These are phyloP conservation scores for Talaromyces sp. DNA, from an alignment of 2,329 filamentous ascomycete genomes.

Conservation along the genomic window DNA sequence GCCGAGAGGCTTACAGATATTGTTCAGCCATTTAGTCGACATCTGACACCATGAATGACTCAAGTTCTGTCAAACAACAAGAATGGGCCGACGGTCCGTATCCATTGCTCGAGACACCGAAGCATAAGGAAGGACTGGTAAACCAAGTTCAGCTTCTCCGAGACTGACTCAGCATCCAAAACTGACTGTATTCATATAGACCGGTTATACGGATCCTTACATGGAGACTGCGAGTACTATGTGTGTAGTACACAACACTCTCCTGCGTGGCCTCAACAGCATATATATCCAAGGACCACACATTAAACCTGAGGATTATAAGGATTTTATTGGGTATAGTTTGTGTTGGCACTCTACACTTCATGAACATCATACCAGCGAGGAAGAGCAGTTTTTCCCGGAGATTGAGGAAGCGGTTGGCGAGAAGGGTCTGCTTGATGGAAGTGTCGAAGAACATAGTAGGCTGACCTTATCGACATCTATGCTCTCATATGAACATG, in stretches of 20 bases:
- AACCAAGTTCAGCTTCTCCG: background rate
- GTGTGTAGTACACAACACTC: slow-evolving; percentile 34
- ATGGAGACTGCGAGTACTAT: slow-evolving; percentile 12
- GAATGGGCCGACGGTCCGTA: slow-evolving; percentile 11
- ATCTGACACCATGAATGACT: background rate
- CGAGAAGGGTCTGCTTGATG: slow-evolving; percentile 25
- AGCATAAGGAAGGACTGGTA: slow-evolving; percentile 4
- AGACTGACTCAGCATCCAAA: too few species aligned
- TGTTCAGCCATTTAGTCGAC: background rate
- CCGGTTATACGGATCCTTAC: background rate
- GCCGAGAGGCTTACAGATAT: background rate
- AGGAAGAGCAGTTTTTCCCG: slow-evolving; percentile 33
- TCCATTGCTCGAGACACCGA: slow-evolving; percentile 8
- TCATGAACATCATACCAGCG: slow-evolving; percentile 33
- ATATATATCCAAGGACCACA: slow-evolving; percentile 32
- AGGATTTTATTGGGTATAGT: slow-evolving; percentile 33
- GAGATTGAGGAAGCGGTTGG: slow-evolving; percentile 28
- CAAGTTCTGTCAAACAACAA: background rate
- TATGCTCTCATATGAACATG: background rate
- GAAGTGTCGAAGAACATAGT: slow-evolving; percentile 32
- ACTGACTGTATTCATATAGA: background rate
- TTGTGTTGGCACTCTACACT: slow-evolving; percentile 32
- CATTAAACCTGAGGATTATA: slow-evolving; percentile 23
- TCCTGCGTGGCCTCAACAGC: slow-evolving; percentile 38
- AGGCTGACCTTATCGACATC: background rate